Base-by-base conservation (phyloP, 306 rosid species). In the Morella rubra region DNA sequence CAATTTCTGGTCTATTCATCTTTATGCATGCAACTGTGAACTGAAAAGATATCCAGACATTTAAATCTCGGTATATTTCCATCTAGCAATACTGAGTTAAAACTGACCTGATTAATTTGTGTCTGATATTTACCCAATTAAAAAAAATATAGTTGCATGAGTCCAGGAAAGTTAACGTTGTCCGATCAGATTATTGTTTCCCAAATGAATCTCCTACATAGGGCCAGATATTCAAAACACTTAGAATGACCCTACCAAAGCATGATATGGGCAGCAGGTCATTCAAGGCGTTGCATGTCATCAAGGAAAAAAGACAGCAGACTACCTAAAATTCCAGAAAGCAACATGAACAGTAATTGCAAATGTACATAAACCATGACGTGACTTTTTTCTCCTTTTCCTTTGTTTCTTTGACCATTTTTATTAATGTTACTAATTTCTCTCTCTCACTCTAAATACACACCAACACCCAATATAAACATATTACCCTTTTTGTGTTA, bases 21-120 rank as follows among this genome's bases (percentile, higher is more conserved):
- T 93, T 93, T 83, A 93, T 90, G 87, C 92, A 87, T 44, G 97
- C 96, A 20, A 89, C 93, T 22, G 96, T 90, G 79, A 93, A 88
- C 97, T 93, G 97, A 73, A 78, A 72, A 74, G 46, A 37, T 44
- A 77, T 8, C 41, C 16, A 32, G 27, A 61, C 27, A 42, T 75
- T 83, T 56, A 80, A 45, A 82, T 45, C 40, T 49, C 71, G 20
- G 59, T 6, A 44, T 8, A 37, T 59, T 45, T 69, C 51, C 53
- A 59, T 66, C 50, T 32, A 60, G 64, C 55, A 71, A 83, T 76
- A 74, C 51, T 78, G n/a, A 13, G 6, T 12, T 24, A 71, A 80
- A 80, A 16, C 79, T 52, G 40, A 13, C 60, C 55, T 7, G 4
- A 58, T 32, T 73, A 40, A 51, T 24, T 56, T 0, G 37, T 32